Evolutionary conservation across 2,329 filamentous ascomycete genomes (phyloP).

Genomic region (Hyphodiscus sp.): DNA sequence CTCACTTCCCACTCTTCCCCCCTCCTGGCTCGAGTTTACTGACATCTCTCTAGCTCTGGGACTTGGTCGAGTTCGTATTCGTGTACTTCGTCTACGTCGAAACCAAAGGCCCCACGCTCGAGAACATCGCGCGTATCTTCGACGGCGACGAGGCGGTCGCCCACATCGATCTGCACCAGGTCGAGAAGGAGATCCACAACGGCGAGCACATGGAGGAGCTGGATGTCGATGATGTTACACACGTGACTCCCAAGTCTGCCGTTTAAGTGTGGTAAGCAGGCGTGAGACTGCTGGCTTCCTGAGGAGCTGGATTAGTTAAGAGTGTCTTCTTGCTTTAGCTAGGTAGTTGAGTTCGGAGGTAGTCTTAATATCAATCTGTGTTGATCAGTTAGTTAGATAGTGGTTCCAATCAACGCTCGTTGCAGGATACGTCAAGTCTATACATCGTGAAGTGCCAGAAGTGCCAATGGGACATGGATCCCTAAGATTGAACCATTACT

Average conservation of each 20-base stretch:
- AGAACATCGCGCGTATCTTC: conserved; percentile 39
- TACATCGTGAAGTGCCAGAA: too few species aligned
- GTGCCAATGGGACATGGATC: too few species aligned
- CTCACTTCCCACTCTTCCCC: neutral
- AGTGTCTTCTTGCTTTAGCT: neutral
- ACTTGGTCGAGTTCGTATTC: conserved; percentile 18
- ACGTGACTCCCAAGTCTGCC: neutral
- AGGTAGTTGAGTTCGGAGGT: neutral
- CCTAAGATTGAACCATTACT: too few species aligned
- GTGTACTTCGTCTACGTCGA: conserved; percentile 33
- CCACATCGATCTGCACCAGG: neutral
- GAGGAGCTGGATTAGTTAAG: neutral
- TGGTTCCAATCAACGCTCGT: neutral
- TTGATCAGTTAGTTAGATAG: neutral
- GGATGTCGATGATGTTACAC: neutral
- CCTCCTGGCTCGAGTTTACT: neutral
- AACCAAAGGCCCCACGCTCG: conserved; percentile 36
- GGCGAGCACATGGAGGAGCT: neutral
- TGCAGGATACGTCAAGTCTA: too few species aligned
- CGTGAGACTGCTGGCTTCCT: too few species aligned
- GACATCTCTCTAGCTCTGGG: conserved; percentile 24
- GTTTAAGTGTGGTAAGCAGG: neutral
- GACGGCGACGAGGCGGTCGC: conserved; percentile 25
- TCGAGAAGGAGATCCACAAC: neutral
- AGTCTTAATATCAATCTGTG: neutral